Evolutionary conservation across 441 rosid species (phyloP).

Genomic region (Monsonia emarginata): DNA sequence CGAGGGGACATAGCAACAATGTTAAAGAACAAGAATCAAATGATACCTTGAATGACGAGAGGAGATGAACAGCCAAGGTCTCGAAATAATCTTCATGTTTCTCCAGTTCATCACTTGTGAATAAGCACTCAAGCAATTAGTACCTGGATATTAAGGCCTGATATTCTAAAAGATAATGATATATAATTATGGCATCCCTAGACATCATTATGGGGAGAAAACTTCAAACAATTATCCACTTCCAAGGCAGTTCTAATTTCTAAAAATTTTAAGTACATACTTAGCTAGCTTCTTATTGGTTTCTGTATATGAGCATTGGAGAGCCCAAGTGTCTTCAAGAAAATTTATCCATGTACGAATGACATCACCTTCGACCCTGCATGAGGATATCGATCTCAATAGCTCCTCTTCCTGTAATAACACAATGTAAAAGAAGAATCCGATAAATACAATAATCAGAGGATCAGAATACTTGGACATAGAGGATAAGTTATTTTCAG

Average conservation of each 20-base stretch:
- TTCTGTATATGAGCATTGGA: slow-evolving; percentile 61
- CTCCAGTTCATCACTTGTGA: slow-evolving; percentile 68
- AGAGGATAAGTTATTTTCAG: not conserved
- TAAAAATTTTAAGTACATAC: slow-evolving; percentile 44
- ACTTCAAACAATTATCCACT: not conserved
- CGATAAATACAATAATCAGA: slow-evolving; percentile 10
- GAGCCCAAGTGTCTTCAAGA: slow-evolving; percentile 90
- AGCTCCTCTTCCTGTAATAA: slow-evolving; percentile 72
- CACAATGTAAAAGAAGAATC: slow-evolving; percentile 19
- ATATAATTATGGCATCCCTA: slow-evolving; percentile 7
- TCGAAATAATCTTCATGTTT: slow-evolving; percentile 68
- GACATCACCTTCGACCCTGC: slow-evolving; percentile 72
- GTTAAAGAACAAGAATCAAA: not conserved
- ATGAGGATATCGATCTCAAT: slow-evolving; percentile 63
- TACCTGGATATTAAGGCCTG: slow-evolving; percentile 16
- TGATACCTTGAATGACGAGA: slow-evolving; percentile 63
- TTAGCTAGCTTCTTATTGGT: slow-evolving; percentile 56
- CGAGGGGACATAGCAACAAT: slow-evolving; percentile 1
- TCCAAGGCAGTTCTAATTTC: not conserved
- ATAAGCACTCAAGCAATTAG: slow-evolving; percentile 20
- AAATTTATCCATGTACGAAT: slow-evolving; percentile 83
- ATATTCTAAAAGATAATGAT: slow-evolving; percentile 7
- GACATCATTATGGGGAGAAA: not conserved
- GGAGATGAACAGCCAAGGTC: slow-evolving; percentile 55
- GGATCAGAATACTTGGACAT: slow-evolving; percentile 5